Conservation (phyloP, 2,329 filamentous ascomycete species). For the Fusarium torreyae region DNA sequence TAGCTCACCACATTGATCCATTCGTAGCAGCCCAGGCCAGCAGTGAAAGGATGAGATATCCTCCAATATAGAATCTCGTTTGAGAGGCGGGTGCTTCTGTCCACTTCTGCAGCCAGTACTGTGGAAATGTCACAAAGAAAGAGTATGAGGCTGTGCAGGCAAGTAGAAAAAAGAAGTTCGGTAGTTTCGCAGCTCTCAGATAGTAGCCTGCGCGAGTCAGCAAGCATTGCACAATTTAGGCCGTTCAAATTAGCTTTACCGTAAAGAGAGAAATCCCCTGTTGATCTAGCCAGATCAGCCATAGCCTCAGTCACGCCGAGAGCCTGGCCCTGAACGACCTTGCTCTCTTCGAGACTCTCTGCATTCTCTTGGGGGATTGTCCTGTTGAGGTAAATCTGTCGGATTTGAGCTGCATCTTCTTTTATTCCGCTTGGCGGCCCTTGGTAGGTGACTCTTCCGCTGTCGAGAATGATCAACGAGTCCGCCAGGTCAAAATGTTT, state of each 20-base stretch:
- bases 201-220: background rate
- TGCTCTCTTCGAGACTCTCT: background rate
- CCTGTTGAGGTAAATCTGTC: too few species aligned
- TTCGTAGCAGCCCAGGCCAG: background rate
- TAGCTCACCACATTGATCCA: constrained; percentile 2
- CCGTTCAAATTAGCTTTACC: background rate
- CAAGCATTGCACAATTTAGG: too few species aligned
- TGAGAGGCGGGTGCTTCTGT: background rate
- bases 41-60: background rate
- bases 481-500: background rate
- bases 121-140: background rate
- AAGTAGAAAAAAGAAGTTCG: background rate
- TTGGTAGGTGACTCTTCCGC: background rate
- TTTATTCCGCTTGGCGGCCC: background rate
- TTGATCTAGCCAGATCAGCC: background rate
- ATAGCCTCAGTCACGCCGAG: background rate
- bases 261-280: background rate
- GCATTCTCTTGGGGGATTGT: fast-evolving
- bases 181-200: background rate
- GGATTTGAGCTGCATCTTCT: background rate
- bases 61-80: background rate
- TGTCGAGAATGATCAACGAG: background rate
- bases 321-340: background rate
- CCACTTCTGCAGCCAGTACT: constrained; percentile 5
- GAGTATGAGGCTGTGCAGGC: background rate